These are phyloP conservation scores for Arthrobotrys sinensis DNA, from an alignment of 2,329 filamentous ascomycete species.

Conservation along the genomic window DNA sequence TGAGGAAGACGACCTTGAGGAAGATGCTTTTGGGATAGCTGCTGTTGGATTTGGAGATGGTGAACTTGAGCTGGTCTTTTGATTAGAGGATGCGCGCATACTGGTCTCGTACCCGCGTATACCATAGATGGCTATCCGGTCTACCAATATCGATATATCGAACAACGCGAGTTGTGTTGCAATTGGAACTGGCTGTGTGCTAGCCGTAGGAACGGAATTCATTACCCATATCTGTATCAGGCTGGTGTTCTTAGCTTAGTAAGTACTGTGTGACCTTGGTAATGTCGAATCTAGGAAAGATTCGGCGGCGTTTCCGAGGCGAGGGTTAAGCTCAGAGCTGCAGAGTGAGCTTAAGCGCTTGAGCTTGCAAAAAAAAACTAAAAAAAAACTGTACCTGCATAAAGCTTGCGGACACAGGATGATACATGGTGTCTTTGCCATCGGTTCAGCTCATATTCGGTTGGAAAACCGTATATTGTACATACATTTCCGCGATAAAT, in stretches of 20 bases:
- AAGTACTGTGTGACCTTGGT: neutral
- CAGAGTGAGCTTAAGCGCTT: neutral
- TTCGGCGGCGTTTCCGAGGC: neutral
- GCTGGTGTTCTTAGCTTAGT: neutral
- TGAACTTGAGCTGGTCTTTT: neutral
- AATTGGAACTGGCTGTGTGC: neutral
- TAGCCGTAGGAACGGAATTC: neutral
- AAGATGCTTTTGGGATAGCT: slow-evolving; percentile 9
- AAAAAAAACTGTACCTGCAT: too few relatives aligned
- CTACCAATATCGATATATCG: too few relatives aligned
- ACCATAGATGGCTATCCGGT: too few relatives aligned
- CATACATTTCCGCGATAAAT: neutral
- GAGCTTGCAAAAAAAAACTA: neutral
- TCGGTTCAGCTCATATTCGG: neutral
- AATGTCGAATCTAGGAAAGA: neutral
- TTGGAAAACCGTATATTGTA: too few relatives aligned
- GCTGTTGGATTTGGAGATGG: slow-evolving; percentile 4
- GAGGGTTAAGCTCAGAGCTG: neutral
- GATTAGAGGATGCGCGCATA: neutral
- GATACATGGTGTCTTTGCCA: slow-evolving; percentile 12
- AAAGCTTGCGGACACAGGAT: neutral
- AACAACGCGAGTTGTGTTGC: too few relatives aligned
- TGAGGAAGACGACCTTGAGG: slow-evolving; percentile 29
- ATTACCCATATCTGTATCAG: neutral
- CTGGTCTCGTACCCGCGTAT: too few relatives aligned